phyloP scores from a whole-genome alignment of 2,329 filamentous ascomycete species.

The Epichloe uncinata region DNA sequence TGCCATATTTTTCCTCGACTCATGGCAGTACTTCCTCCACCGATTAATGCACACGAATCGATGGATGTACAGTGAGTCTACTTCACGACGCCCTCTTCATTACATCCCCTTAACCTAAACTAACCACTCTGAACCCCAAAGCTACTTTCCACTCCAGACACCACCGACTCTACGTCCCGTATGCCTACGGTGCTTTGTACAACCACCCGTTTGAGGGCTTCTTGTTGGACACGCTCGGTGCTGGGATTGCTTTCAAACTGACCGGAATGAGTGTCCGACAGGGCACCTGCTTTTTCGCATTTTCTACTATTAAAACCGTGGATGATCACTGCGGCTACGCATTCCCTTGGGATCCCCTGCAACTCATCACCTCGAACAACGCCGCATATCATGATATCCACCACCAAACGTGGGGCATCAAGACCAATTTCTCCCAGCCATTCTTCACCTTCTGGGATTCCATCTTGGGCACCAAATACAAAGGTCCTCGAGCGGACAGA shows the following conservation, averaged over 20 bases:
- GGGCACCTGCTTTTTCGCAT: slow-evolving; percentile 78
- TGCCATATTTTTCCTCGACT: slow-evolving; percentile 70
- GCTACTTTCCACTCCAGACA: slow-evolving; percentile 88
- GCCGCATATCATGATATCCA: slow-evolving; percentile 96
- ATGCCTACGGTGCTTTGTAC: slow-evolving; percentile 92
- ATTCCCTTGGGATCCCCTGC: slow-evolving; percentile 90
- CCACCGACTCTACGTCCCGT: slow-evolving; percentile 93
- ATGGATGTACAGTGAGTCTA: slow-evolving; percentile 77
- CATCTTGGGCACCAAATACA: slow-evolving; percentile 70
- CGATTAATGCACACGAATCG: slow-evolving; percentile 95
- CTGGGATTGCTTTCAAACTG: slow-evolving; percentile 69
- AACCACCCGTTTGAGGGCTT: slow-evolving; percentile 95
- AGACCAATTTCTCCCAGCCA: slow-evolving; percentile 81
- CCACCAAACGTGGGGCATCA: slow-evolving; percentile 98
- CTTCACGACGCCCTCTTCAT: neutral
- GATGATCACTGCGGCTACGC: slow-evolving; percentile 95
- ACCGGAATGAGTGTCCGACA: slow-evolving; percentile 75
- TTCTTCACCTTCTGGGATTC: slow-evolving; percentile 96
- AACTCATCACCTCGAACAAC: slow-evolving; percentile 87
- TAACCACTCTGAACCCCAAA: slow-evolving; percentile 19
- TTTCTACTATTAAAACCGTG: slow-evolving; percentile 88
- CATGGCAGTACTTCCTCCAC: slow-evolving; percentile 97
- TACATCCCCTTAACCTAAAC: slow-evolving; percentile 7
- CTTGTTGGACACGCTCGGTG: slow-evolving; percentile 79
- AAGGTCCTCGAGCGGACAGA: slow-evolving; percentile 39